Base-by-base conservation (phyloP, 805 yeast genomes). In the Torulaspora quercuum region DNA sequence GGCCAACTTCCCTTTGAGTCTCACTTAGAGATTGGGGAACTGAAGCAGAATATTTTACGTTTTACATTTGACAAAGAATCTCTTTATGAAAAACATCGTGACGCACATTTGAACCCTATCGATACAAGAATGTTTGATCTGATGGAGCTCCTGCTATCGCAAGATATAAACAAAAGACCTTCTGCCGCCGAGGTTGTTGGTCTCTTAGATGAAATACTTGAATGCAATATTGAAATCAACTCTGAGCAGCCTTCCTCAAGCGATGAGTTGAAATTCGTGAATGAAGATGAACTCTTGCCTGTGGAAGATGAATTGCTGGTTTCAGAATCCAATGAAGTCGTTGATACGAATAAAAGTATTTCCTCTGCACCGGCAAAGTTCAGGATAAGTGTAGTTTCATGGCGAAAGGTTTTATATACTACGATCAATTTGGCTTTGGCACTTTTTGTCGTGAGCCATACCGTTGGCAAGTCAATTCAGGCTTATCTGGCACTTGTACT, bases 1-100 rank as follows among this genome's bases (percentile, higher is more conserved):
- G 83, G 86, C 0, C 62, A 59, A 22, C 63, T 87, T 25, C 96
- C 96, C 0, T 87, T 75, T 49, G 52, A 49, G 2, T 45, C 62
- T 2, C 41, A 44, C 19, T 31, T 42, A 31, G 49, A 53, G 20
- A 47, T 58, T 17, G 29, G 39, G 9, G 52, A 49, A 14, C 53
- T 75, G 35, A 63, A 59, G 29, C 28, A 35, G 1, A 66, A 65
- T 29, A 68, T 74, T 4, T 49, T 47, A 11, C 25, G 37, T 4
- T 65, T 66, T 32, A 33, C 36, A 1, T 53, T 65, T 14, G 51
- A 54, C 33, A 53, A 37, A 30, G 43, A 33, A 3, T 21, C 10
- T 3, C 44, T 49, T 41, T 22, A 32, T 19, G 35, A 36, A 48
- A 41, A 29, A 22, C 61, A 56, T 33, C 18, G 29, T 29, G 45